phyloP scores from a whole-genome alignment of 805 yeast species.

The Vanderwaltozyma verrucispora region DNA sequence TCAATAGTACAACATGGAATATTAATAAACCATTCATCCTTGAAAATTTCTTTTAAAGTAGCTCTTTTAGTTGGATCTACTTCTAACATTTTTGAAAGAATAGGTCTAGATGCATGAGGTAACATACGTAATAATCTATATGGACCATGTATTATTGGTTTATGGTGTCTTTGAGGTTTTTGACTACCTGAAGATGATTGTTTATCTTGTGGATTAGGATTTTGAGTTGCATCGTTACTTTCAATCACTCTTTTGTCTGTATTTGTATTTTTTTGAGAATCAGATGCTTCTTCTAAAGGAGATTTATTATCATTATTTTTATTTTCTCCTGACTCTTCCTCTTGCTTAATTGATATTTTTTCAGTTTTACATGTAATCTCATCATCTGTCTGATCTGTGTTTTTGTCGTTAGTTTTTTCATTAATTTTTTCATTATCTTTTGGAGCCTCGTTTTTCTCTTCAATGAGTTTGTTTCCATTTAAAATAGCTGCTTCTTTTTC shows the following conservation, averaged over 20 bases:
- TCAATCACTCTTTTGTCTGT: no score
- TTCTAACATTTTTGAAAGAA: conserved; percentile 54
- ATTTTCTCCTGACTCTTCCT: no score
- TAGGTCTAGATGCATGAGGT: conserved; percentile 77
- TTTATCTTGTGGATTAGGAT: background rate
- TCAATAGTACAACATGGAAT: conserved; percentile 52
- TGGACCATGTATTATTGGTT: conserved; percentile 66
- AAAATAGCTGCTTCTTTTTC: conserved; percentile 6
- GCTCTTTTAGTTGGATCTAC: conserved; percentile 56
- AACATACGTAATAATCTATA: conserved; percentile 69
- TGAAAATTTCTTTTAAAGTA: conserved; percentile 50
- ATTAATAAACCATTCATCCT: conserved; percentile 61
- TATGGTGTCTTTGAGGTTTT: conserved; percentile 23
- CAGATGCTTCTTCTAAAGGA: no score
- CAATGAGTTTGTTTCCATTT: background rate
- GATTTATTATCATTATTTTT: no score
- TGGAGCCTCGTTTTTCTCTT: conserved; percentile 1
- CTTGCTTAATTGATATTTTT: background rate
- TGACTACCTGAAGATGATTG: conserved; percentile 5
- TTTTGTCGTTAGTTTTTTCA: conserved; percentile 1
- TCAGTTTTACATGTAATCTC: conserved; percentile 1
- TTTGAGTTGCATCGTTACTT: no score
- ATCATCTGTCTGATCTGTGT: no score
- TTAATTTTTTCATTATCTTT: conserved; percentile 1
- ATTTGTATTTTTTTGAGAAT: no score